phyloP scores from a whole-genome alignment of 768 basidiomycete species.

The Hydnum rufescens region DNA sequence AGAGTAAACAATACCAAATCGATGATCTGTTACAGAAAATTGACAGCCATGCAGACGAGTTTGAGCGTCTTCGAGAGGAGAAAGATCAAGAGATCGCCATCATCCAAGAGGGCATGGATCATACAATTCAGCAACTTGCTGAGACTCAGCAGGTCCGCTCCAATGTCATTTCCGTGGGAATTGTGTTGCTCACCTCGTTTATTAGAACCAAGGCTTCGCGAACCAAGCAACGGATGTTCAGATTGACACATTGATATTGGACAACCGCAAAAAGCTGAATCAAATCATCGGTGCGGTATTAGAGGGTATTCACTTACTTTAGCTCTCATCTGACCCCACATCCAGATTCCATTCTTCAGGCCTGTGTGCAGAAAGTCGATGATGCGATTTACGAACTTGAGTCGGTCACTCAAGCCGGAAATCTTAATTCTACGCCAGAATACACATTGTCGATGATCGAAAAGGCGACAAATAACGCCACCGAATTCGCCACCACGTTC shows the following conservation, averaged over 20 bases:
- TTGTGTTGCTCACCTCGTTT: neutral
- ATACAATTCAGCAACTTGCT: slow-evolving; percentile 67
- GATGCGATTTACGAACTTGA: slow-evolving; percentile 96
- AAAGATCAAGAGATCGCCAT: slow-evolving; percentile 95
- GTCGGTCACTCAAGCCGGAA: slow-evolving; percentile 84
- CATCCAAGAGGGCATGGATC: slow-evolving; percentile 88
- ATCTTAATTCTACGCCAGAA: slow-evolving; percentile 93
- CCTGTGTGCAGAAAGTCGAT: slow-evolving; percentile 92
- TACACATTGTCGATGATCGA: slow-evolving; percentile 98
- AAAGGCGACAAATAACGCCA: slow-evolving; percentile 84
- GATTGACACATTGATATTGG: slow-evolving; percentile 89
- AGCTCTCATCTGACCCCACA: neutral
- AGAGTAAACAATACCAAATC: slow-evolving; percentile 94
- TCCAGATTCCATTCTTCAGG: slow-evolving; percentile 85
- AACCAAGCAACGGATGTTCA: slow-evolving; percentile 91
- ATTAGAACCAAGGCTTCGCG: slow-evolving; percentile 58
- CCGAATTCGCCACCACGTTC: slow-evolving; percentile 88
- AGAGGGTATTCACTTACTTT: slow-evolving; percentile 5
- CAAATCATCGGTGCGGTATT: slow-evolving; percentile 43
- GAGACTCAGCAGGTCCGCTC: slow-evolving; percentile 64
- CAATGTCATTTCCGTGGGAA: neutral
- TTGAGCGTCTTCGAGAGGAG: slow-evolving; percentile 75
- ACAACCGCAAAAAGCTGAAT: slow-evolving; percentile 94
- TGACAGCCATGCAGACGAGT: slow-evolving; percentile 48
- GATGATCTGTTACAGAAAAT: slow-evolving; percentile 77